Percentiles rank a stretch among this genome's conserved stretches.
These are phyloP conservation scores for Calycina herbarum DNA, from an alignment of 2,329 filamentous ascomycete genomes.

Conservation along the genomic window DNA sequence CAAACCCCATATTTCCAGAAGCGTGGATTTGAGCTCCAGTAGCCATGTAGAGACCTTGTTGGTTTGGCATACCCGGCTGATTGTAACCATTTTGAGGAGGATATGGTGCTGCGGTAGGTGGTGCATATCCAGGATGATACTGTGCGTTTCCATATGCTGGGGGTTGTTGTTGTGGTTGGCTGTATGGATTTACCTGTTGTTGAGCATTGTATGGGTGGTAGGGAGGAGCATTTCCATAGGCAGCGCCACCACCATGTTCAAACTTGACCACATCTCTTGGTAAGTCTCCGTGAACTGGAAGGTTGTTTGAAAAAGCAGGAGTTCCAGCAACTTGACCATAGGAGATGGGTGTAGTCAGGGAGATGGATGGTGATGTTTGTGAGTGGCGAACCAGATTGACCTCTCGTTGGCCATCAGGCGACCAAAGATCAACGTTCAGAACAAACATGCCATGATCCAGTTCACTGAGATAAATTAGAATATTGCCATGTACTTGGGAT, in stretches of 20 bases:
- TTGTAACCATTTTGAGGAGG: constrained; percentile 42
- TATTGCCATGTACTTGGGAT: background rate
- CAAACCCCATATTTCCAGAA: constrained; percentile 15
- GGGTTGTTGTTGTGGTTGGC: constrained; percentile 19
- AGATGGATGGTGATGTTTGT: constrained; percentile 72
- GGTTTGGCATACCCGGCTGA: constrained; percentile 32
- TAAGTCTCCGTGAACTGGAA: constrained; percentile 20
- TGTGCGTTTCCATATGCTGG: constrained; percentile 23
- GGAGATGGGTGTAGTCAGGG: constrained; percentile 75
- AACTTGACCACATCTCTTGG: constrained; percentile 21
- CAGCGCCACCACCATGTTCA: constrained; percentile 18
- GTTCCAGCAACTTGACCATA: constrained; percentile 59
- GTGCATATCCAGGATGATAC: constrained; percentile 29
- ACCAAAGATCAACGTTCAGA: constrained; percentile 69
- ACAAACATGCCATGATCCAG: constrained; percentile 69
- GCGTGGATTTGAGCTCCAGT: constrained; percentile 17
- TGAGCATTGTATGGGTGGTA: constrained; percentile 29
- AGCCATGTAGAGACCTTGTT: constrained; percentile 20
- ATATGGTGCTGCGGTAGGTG: constrained; percentile 22
- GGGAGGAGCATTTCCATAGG: constrained; percentile 18
- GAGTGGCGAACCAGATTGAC: constrained; percentile 70
- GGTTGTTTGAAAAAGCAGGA: constrained; percentile 32
- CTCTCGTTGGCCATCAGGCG: constrained; percentile 58
- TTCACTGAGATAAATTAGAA: constrained; percentile 49
- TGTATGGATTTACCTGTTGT: constrained; percentile 32